A percentile compares a stretch with the other conserved stretches of the same genome.
phyloP scores from a whole-genome alignment of 768 basidiomycete genomes.

The Auricularia sp. region DNA sequence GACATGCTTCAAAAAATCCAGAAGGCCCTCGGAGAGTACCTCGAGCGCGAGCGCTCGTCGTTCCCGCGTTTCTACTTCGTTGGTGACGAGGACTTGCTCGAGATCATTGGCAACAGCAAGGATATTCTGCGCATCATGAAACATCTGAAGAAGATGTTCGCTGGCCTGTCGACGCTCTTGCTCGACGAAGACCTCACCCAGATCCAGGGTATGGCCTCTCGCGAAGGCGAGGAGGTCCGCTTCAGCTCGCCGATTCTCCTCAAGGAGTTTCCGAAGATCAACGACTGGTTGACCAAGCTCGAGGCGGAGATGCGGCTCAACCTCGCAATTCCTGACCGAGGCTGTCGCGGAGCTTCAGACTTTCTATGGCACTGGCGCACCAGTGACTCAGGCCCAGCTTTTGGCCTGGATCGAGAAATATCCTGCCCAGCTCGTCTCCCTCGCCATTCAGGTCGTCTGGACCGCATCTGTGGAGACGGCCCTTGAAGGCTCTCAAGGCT shows the following conservation, averaged over 20 bases:
- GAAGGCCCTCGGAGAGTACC: slow-evolving; percentile 96
- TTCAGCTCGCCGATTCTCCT: slow-evolving; percentile 78
- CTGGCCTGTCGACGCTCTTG: slow-evolving; percentile 82
- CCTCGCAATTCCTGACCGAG: slow-evolving; percentile 71
- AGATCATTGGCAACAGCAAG: slow-evolving; percentile 99
- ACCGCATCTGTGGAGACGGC: slow-evolving; percentile 71
- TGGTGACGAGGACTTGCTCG: slow-evolving; percentile 94
- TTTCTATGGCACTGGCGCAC: slow-evolving; percentile 62
- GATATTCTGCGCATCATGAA: slow-evolving; percentile 98
- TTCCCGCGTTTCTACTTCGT: slow-evolving; percentile 99
- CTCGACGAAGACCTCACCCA: slow-evolving; percentile 81
- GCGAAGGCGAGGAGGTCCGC: slow-evolving; percentile 87
- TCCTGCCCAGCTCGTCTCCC: slow-evolving; percentile 90
- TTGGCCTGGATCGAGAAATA: slow-evolving; percentile 89
- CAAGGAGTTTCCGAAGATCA: slow-evolving; percentile 94
- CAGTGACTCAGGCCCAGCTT: slow-evolving; percentile 55
- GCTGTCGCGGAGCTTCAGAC: slow-evolving; percentile 69
- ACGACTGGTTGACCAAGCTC: slow-evolving; percentile 91
- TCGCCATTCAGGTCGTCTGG: slow-evolving; percentile 95
- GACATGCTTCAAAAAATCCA: slow-evolving; percentile 97
- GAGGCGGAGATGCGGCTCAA: slow-evolving; percentile 91
- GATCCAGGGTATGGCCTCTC: slow-evolving; percentile 88
- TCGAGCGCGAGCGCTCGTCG: slow-evolving; percentile 91
- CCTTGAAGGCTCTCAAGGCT: slow-evolving; percentile 42
- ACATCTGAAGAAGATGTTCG: slow-evolving; percentile 99